Conservation (phyloP, 2,329 filamentous ascomycete genomes). For the Epichloe uncinata region DNA sequence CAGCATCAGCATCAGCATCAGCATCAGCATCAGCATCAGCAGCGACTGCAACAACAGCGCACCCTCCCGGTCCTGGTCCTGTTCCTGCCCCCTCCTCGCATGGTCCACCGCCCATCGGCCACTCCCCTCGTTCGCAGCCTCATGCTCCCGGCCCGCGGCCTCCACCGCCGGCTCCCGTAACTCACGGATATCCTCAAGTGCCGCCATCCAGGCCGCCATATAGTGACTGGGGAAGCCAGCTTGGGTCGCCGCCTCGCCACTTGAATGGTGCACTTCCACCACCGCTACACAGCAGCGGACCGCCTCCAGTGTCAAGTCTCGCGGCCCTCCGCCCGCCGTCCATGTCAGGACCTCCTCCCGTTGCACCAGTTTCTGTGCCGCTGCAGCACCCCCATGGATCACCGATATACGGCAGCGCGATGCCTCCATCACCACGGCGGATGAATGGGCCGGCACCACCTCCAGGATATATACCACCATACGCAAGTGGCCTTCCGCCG, state of each 20-base stretch:
- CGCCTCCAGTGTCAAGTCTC: conserved; percentile 19
- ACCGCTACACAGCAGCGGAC: conserved; percentile 17
- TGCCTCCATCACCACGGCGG: conserved; percentile 36
- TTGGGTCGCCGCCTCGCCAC: conserved; percentile 33
- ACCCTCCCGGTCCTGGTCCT: conserved; percentile 4
- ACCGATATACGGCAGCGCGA: conserved; percentile 26
- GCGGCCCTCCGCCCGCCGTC: conserved; percentile 38
- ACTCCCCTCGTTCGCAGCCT: conserved; percentile 10
- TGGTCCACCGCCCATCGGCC: conserved; percentile 4
- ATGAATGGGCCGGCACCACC: conserved; percentile 28
- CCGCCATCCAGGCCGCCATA: conserved; percentile 16
- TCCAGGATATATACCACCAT: conserved; percentile 27
- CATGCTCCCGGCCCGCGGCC: conserved; percentile 16
- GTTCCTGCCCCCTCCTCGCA: conserved; percentile 13
- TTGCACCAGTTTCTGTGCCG: conserved; percentile 26
- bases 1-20: too few relatives aligned
- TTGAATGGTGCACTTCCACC: conserved; percentile 34
- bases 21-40: too few relatives aligned
- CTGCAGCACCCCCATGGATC: conserved; percentile 24
- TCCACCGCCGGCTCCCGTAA: conserved; percentile 5
- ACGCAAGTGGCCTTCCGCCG: conserved; percentile 13
- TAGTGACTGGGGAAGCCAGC: conserved; percentile 38
- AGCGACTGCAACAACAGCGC: background rate
- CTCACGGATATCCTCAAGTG: conserved; percentile 16
- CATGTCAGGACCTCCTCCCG: conserved; percentile 26